Evolutionary conservation across 768 basidiomycete genomes (phyloP).

Genomic region (Pholiota molesta): DNA sequence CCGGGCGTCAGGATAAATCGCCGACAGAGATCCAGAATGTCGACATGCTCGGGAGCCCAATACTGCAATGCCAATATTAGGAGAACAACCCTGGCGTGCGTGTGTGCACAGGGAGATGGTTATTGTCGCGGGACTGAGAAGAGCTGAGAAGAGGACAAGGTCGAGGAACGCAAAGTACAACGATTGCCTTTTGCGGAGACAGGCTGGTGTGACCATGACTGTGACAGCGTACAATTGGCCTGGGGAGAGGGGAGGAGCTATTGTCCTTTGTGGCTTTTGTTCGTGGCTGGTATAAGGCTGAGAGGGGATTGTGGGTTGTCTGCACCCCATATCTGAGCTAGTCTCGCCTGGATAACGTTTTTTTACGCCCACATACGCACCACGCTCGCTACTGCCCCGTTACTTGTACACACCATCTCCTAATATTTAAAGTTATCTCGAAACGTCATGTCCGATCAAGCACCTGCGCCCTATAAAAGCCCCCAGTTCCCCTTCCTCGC

Average conservation of each 20-base stretch:
- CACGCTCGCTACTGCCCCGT: neutral
- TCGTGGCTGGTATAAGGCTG: neutral
- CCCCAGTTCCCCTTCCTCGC: constrained; percentile 45
- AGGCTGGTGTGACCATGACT: constrained; percentile 12
- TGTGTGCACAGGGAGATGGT: neutral
- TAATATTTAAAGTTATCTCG: neutral
- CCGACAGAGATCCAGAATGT: neutral
- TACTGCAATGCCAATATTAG: neutral
- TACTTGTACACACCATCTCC: neutral
- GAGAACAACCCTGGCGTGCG: neutral
- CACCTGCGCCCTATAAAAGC: constrained; percentile 15
- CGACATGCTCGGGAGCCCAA: neutral
- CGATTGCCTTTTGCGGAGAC: constrained; percentile 1
- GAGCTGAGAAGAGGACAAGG: neutral
- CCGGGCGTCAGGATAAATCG: neutral
- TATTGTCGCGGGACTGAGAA: neutral
- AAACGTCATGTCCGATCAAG: constrained; percentile 7
- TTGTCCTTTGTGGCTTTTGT: neutral
- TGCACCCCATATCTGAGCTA: neutral
- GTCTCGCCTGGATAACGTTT: neutral
- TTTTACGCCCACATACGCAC: neutral
- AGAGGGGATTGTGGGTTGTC: neutral
- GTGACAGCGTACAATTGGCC: neutral
- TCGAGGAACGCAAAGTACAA: constrained; percentile 1
- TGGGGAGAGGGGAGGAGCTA: neutral